phyloP scores from a whole-genome alignment of 176 grass and related monocot genomes.

The Tillandsia fasciculata region DNA sequence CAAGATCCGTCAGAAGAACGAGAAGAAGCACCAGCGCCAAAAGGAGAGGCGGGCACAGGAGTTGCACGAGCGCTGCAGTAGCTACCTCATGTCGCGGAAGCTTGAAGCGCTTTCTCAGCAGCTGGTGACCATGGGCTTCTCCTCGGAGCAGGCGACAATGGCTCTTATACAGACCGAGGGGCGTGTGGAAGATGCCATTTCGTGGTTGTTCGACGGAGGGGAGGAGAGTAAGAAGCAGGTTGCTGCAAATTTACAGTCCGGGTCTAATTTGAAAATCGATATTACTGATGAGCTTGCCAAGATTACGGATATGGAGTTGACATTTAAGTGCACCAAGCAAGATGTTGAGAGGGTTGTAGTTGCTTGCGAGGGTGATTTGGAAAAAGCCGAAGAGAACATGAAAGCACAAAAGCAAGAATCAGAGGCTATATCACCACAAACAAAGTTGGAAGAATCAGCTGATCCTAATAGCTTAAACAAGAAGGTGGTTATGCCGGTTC shows the following conservation, averaged over 20 bases:
- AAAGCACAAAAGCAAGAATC: constrained; percentile 76
- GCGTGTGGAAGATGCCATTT: constrained; percentile 70
- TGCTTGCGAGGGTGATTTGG: constrained; percentile 83
- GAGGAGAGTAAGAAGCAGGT: constrained; percentile 73
- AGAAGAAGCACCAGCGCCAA: constrained; percentile 94
- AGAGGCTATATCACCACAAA: constrained; percentile 6
- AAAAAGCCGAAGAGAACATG: constrained; percentile 68
- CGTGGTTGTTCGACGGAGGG: constrained; percentile 83
- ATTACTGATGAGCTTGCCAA: constrained; percentile 76
- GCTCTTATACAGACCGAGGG: constrained; percentile 96
- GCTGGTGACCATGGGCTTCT: constrained; percentile 91
- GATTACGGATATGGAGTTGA: constrained; percentile 58
- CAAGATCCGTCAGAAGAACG: constrained; percentile 97
- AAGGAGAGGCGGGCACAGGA: constrained; percentile 88
- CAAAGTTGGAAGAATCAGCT: constrained; percentile 38
- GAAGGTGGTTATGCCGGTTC: constrained; percentile 35
- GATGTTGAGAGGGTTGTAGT: constrained; percentile 97
- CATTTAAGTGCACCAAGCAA: constrained; percentile 81
- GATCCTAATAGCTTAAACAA: constrained; percentile 44
- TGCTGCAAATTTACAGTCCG: constrained; percentile 47
- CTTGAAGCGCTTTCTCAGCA: constrained; percentile 70
- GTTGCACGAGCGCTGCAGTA: constrained; percentile 84
- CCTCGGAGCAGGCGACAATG: constrained; percentile 89
- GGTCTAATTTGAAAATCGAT: constrained; percentile 77
- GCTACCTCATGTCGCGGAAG: constrained; percentile 94